These are phyloP conservation scores for Xylaria sp. DNA, from an alignment of 495 filamentous ascomycete genomes.

Conservation along the genomic window DNA sequence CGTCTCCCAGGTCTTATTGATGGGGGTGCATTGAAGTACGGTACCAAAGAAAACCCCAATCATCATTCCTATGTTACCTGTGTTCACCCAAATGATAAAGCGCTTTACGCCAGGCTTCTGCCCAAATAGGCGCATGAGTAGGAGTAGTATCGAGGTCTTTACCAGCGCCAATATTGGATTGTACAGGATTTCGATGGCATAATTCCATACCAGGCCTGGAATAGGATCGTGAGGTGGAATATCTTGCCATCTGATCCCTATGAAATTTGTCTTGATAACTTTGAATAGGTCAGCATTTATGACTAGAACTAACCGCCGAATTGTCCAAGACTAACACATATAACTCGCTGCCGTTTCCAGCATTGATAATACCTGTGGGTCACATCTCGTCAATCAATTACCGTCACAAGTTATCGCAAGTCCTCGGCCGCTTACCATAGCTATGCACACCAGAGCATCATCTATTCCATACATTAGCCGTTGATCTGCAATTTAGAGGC, in stretches of 20 bases:
- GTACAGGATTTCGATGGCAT: slow-evolving; percentile 66
- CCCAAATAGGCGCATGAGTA: slow-evolving; percentile 59
- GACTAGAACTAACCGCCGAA: not conserved
- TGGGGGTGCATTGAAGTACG: slow-evolving; percentile 64
- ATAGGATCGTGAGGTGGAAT: slow-evolving; percentile 53
- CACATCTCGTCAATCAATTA: slow-evolving; percentile 41
- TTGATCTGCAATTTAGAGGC: not conserved
- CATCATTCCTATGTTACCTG: slow-evolving; percentile 59
- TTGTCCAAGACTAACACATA: slow-evolving; percentile 45
- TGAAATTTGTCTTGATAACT: slow-evolving; percentile 62
- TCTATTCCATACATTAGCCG: slow-evolving; percentile 32
- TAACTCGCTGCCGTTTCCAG: slow-evolving; percentile 52
- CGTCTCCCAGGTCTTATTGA: slow-evolving; percentile 55
- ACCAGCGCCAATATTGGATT: slow-evolving; percentile 68
- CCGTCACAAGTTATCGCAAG: slow-evolving; percentile 12
- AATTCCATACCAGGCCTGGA: slow-evolving; percentile 54
- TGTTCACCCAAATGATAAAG: slow-evolving; percentile 56
- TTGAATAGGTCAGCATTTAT: slow-evolving; percentile 19
- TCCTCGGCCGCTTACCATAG: slow-evolving; percentile 44
- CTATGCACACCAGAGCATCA: slow-evolving; percentile 52
- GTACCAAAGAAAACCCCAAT: slow-evolving; percentile 62
- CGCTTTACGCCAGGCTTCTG: slow-evolving; percentile 53
- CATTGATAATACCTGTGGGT: slow-evolving; percentile 43
- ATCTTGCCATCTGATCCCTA: slow-evolving; percentile 56
- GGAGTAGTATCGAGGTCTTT: slow-evolving; percentile 65